Conservation (phyloP, 2,329 filamentous ascomycete genomes). For the Cladophialophora immunda region DNA sequence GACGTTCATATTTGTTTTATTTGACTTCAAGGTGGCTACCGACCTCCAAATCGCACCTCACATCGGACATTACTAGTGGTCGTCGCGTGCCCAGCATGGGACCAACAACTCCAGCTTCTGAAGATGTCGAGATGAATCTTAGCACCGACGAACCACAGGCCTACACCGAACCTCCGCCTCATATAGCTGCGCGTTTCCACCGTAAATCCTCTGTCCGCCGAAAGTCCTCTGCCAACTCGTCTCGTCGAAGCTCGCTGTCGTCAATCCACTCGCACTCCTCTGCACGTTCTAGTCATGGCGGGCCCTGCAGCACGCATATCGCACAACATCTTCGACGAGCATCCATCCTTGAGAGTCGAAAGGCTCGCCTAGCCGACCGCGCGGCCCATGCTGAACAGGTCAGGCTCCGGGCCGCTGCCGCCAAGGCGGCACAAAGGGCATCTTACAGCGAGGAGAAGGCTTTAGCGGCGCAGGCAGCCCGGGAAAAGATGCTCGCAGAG, state of each 20-base stretch:
- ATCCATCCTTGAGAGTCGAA: slow-evolving; percentile 71
- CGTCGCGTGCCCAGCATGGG: slow-evolving; percentile 21
- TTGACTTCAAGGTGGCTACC: neutral
- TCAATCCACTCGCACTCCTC: slow-evolving; percentile 69
- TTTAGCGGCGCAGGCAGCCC: slow-evolving; percentile 68
- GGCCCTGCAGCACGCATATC: slow-evolving; percentile 65
- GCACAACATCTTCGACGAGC: slow-evolving; percentile 72
- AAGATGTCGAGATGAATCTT: slow-evolving; percentile 54
- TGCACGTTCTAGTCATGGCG: slow-evolving; percentile 57
- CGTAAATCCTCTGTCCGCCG: slow-evolving; percentile 60
- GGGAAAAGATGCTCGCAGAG: slow-evolving; percentile 70
- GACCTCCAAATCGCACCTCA: neutral
- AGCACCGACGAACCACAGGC: slow-evolving; percentile 47
- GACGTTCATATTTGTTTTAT: neutral
- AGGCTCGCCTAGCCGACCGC: slow-evolving; percentile 69
- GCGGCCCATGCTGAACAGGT: slow-evolving; percentile 73
- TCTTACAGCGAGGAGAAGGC: slow-evolving; percentile 69
- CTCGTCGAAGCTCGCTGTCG: slow-evolving; percentile 70
- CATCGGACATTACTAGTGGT: neutral
- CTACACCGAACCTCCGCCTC: slow-evolving; percentile 62
- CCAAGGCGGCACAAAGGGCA: slow-evolving; percentile 65
- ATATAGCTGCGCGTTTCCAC: slow-evolving; percentile 71
- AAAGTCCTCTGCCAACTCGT: slow-evolving; percentile 69
- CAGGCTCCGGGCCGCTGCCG: slow-evolving; percentile 67
- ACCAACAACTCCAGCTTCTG: slow-evolving; percentile 21